These are phyloP conservation scores for Vararia minispora DNA, from an alignment of 768 basidiomycete genomes.

Conservation along the genomic window DNA sequence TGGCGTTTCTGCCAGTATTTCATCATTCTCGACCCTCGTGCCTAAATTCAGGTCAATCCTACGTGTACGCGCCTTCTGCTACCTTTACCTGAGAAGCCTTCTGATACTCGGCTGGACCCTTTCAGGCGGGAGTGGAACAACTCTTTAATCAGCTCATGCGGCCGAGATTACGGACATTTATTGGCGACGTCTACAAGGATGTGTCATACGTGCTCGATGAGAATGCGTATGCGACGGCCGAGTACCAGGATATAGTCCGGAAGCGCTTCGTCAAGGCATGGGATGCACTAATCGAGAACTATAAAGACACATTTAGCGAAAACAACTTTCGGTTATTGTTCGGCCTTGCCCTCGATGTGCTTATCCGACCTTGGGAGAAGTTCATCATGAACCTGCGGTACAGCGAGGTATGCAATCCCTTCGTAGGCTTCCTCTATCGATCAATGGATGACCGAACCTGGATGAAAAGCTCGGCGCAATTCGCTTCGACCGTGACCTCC, in stretches of 20 bases:
- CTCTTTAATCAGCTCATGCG: constrained; percentile 91
- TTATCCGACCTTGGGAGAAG: constrained; percentile 96
- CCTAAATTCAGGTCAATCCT: constrained; percentile 61
- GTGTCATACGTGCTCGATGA: constrained; percentile 85
- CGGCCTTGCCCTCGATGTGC: constrained; percentile 70
- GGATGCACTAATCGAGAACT: constrained; percentile 79
- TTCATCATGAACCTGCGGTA: constrained; percentile 69
- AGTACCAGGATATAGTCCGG: constrained; percentile 75
- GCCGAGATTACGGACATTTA: constrained; percentile 73
- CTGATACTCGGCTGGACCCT: not conserved
- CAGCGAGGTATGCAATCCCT: constrained; percentile 55
- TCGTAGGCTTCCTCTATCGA: constrained; percentile 1
- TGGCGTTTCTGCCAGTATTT: constrained; percentile 35
- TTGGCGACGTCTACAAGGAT: constrained; percentile 85
- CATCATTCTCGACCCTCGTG: constrained; percentile 40
- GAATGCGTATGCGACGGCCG: constrained; percentile 70
- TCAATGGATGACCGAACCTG: too few species aligned
- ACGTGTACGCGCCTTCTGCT: constrained; percentile 36
- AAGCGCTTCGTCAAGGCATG: constrained; percentile 88
- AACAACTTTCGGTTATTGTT: constrained; percentile 82
- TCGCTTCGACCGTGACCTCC: constrained; percentile 86
- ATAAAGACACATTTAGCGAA: constrained; percentile 87
- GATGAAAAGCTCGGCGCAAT: constrained; percentile 96
- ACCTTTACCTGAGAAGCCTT: constrained; percentile 3
- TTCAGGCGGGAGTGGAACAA: constrained; percentile 81